Evolutionary conservation across 2,329 filamentous ascomycete genomes (phyloP).

Genomic region (Botrytis aclada): DNA sequence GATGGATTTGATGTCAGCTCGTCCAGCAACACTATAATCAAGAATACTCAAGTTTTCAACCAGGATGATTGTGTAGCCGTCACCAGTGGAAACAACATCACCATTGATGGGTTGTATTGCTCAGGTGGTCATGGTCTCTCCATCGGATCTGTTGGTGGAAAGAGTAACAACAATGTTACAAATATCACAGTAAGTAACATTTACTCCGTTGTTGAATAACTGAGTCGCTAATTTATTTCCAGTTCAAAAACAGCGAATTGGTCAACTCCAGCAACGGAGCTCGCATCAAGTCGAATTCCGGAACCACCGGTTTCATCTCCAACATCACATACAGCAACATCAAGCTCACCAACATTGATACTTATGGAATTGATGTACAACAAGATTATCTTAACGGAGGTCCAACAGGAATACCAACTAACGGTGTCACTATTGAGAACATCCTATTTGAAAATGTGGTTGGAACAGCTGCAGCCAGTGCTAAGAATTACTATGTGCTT

Average conservation of each 20-base stretch:
- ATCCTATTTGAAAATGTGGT: constrained; percentile 40
- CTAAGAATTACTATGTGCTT: constrained; percentile 41
- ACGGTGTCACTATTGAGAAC: constrained; percentile 41
- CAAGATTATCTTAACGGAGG: constrained; percentile 52
- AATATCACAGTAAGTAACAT: constrained; percentile 34
- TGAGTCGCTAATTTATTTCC: not conserved
- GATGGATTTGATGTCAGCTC: constrained; percentile 51
- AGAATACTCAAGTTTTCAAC: constrained; percentile 30
- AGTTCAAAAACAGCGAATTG: constrained; percentile 34
- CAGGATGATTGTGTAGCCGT: constrained; percentile 39
- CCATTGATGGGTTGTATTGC: constrained; percentile 34
- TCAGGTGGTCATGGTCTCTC: constrained; percentile 36
- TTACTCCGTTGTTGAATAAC: not conserved
- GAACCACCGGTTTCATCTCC: constrained; percentile 41
- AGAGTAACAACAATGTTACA: constrained; percentile 38
- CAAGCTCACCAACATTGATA: constrained; percentile 43
- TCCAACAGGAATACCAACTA: constrained; percentile 40
- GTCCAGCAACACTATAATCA: constrained; percentile 44
- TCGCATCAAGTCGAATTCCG: constrained; percentile 43
- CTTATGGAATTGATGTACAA: constrained; percentile 50
- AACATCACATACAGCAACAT: constrained; percentile 49
- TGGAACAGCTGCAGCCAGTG: constrained; percentile 35
- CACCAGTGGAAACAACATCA: constrained; percentile 37
- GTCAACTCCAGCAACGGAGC: constrained; percentile 39
- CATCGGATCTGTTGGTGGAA: constrained; percentile 39